These are phyloP conservation scores for Miscanthus lutarioriparius DNA, from an alignment of 176 grass and related monocot species.

Conservation along the genomic window DNA sequence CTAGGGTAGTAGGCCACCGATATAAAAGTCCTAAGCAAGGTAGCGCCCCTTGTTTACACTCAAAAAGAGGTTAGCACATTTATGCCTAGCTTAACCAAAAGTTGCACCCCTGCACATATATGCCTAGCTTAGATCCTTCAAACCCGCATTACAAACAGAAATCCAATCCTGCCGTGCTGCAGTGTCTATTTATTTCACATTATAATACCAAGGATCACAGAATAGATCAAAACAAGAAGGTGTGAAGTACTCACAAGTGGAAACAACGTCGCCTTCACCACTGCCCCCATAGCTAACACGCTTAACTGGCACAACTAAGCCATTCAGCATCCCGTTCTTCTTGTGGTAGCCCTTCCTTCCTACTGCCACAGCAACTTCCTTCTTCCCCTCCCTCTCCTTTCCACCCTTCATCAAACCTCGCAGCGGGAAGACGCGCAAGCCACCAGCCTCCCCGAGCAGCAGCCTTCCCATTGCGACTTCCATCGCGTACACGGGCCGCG, in stretches of 20 bases:
- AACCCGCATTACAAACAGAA: background rate
- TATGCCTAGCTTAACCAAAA: background rate
- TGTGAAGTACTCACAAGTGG: constrained; percentile 38
- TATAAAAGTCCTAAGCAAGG: background rate
- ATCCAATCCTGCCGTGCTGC: background rate
- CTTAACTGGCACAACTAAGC: constrained; percentile 33
- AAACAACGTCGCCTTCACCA: constrained; percentile 34
- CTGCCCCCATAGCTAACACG: constrained; percentile 20
- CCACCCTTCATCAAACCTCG: constrained; percentile 65
- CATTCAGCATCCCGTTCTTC: constrained; percentile 71
- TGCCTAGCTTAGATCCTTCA: background rate
- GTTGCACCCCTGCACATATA: background rate
- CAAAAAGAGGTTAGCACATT: background rate
- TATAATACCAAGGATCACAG: background rate
- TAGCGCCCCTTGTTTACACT: background rate
- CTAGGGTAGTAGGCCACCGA: background rate
- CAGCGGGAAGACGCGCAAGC: constrained; percentile 71
- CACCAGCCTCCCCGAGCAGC: constrained; percentile 76
- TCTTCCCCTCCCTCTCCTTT: constrained; percentile 25
- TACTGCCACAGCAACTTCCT: constrained; percentile 23
- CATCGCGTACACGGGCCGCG: constrained; percentile 67
- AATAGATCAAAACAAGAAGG: constrained; percentile 12
- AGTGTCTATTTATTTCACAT: background rate
- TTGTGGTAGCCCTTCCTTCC: constrained; percentile 32
- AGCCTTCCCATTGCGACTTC: constrained; percentile 65